A percentile compares a stretch with the other conserved stretches of the same genome.
Evolutionary conservation across 2,329 filamentous ascomycete genomes (phyloP).

Genomic region (Metarhizium sp.): DNA sequence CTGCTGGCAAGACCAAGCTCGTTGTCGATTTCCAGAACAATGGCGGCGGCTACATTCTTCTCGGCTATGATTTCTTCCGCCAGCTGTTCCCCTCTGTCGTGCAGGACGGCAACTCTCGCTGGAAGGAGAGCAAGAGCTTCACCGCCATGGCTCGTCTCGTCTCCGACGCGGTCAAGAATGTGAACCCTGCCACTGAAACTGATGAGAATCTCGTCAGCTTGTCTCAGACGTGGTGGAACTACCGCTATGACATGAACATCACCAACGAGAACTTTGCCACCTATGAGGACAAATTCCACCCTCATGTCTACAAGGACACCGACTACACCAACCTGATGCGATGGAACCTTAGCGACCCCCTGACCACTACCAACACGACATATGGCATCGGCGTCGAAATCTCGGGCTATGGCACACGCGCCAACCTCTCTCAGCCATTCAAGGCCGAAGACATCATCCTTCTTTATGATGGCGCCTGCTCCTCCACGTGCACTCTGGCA

Average conservation of each 20-base stretch:
- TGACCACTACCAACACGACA: slow-evolving; percentile 29
- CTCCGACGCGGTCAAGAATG: slow-evolving; percentile 32
- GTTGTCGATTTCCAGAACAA: slow-evolving; percentile 38
- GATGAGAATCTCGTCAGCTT: slow-evolving; percentile 24
- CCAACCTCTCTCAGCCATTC: slow-evolving; percentile 39
- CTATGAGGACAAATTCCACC: slow-evolving; percentile 33
- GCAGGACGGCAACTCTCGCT: slow-evolving; percentile 26
- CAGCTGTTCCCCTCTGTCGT: slow-evolving; percentile 36
- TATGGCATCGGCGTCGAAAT: slow-evolving; percentile 19
- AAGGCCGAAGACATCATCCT: slow-evolving; percentile 47
- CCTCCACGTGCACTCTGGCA: slow-evolving; percentile 48
- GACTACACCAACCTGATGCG: slow-evolving; percentile 43
- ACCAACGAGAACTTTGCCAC: slow-evolving; percentile 41
- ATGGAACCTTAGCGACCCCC: slow-evolving; percentile 37
- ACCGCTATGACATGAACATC: slow-evolving; percentile 38
- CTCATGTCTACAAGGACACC: slow-evolving; percentile 34
- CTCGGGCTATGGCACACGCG: slow-evolving; percentile 33
- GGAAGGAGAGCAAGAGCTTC: slow-evolving; percentile 31
- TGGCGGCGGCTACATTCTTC: slow-evolving; percentile 47
- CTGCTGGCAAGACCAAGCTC: slow-evolving; percentile 47
- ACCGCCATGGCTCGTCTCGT: slow-evolving; percentile 33
- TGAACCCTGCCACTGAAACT: slow-evolving; percentile 34
- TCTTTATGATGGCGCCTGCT: slow-evolving; percentile 50
- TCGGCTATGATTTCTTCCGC: slow-evolving; percentile 55
- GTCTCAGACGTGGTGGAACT: slow-evolving; percentile 42